Conservation (phyloP, 2,329 filamentous ascomycete genomes). For the Aureobasidium musti region DNA sequence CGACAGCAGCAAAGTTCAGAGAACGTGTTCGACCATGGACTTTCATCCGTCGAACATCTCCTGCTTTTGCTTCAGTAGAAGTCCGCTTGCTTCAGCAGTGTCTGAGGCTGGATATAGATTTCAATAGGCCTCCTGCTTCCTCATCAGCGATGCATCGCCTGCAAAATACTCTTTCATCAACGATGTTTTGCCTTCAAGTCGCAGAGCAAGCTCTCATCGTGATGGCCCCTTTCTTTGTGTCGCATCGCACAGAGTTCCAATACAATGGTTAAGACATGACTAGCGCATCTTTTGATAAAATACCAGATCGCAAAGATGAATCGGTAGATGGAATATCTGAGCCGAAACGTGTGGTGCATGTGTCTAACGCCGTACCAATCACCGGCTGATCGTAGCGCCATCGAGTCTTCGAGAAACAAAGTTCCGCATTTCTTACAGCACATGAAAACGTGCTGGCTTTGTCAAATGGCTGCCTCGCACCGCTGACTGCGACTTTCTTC, state of each 20-base stretch:
- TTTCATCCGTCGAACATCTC: not conserved
- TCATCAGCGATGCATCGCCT: slow-evolving; percentile 7
- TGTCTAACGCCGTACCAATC: slow-evolving; percentile 18
- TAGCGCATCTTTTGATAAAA: not conserved
- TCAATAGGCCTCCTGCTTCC: slow-evolving; percentile 5
- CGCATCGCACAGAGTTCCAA: not conserved
- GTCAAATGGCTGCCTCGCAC: slow-evolving; percentile 14
- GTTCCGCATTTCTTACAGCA: not conserved
- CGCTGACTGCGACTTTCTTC: not conserved
- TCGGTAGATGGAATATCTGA: slow-evolving; percentile 22
- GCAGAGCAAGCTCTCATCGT: slow-evolving; percentile 5
- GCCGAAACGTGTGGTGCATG: slow-evolving; percentile 14
- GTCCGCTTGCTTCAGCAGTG: not conserved
- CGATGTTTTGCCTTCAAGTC: slow-evolving; percentile 14
- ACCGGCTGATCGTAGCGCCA: slow-evolving; percentile 3
- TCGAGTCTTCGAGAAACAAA: slow-evolving; percentile 11
- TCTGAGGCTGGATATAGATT: not conserved
- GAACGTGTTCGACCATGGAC: slow-evolving; percentile 1
- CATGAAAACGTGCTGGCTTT: not conserved
- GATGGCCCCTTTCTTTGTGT: slow-evolving; percentile 10
- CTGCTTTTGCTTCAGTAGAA: not conserved
- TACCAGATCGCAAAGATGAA: slow-evolving; percentile 18
- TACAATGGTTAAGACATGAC: slow-evolving; percentile 8
- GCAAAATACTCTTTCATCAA: not conserved
- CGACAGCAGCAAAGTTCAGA: not conserved